phyloP scores from a whole-genome alignment of 306 rosid species.

The Comarum palustre region DNA sequence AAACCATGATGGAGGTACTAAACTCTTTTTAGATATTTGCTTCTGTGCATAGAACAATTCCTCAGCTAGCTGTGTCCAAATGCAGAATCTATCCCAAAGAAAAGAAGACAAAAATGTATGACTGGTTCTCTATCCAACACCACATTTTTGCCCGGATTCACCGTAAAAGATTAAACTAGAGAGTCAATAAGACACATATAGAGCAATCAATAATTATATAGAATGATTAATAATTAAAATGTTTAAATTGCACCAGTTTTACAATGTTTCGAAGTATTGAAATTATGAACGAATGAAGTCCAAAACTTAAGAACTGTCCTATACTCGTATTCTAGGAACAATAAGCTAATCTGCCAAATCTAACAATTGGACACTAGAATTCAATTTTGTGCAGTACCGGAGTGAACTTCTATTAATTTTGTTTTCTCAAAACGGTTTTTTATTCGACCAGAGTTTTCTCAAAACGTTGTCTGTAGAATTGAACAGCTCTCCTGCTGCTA shows the following conservation, averaged over 20 bases:
- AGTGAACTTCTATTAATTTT: neutral
- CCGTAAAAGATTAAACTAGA: neutral
- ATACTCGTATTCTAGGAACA: neutral
- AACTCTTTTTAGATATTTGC: neutral
- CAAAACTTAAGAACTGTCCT: neutral
- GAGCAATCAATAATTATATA: neutral
- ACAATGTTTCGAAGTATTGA: neutral
- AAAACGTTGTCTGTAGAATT: no score
- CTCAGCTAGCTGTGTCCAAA: slow-evolving; percentile 15
- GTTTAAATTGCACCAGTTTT: neutral
- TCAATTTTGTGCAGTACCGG: neutral
- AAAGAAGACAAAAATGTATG: neutral
- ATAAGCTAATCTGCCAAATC: neutral
- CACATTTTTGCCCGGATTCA: neutral
- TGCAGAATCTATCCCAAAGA: neutral
- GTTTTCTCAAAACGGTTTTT: neutral
- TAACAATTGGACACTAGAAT: neutral
- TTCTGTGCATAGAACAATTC: neutral
- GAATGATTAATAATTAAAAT: neutral
- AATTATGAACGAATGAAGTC: neutral
- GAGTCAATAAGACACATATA: no score
- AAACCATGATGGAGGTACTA: neutral
- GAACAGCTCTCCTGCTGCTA: slow-evolving; percentile 10
- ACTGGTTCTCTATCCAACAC: neutral
- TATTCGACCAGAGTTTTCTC: neutral